Percentiles rank a stretch among this genome's conserved stretches.
These are phyloP conservation scores for Talaromyces sp. DNA, from an alignment of 2,329 filamentous ascomycete species.

Conservation along the genomic window DNA sequence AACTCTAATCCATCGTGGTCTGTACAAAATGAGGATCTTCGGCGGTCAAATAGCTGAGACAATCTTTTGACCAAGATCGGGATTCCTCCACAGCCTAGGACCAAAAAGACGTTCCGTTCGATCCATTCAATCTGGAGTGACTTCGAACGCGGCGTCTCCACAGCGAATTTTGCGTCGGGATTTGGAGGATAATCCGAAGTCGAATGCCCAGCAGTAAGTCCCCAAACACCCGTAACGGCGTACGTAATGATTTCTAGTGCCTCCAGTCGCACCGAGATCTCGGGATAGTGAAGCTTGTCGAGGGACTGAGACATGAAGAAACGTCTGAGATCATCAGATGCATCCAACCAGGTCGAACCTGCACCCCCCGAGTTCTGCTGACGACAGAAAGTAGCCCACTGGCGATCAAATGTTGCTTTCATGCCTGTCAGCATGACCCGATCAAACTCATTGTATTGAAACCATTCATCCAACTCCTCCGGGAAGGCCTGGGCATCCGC, in stretches of 20 bases:
- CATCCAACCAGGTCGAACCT: slow-evolving; percentile 67
- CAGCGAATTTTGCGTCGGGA: slow-evolving; percentile 38
- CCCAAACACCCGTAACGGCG: slow-evolving; percentile 70
- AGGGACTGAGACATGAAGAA: slow-evolving; percentile 45
- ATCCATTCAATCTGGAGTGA: slow-evolving; percentile 53
- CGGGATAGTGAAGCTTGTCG: slow-evolving; percentile 40
- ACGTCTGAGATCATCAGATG: slow-evolving; percentile 55
- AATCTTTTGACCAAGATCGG: slow-evolving; percentile 41
- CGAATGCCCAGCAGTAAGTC: slow-evolving; percentile 61
- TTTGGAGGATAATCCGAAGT: slow-evolving; percentile 35
- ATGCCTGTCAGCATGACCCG: slow-evolving; percentile 75
- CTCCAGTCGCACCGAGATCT: slow-evolving; percentile 47
- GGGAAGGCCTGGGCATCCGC: slow-evolving; percentile 72
- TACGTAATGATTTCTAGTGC: slow-evolving; percentile 52
- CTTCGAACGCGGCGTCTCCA: slow-evolving; percentile 50
- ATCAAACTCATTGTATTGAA: slow-evolving; percentile 86
- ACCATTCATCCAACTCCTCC: slow-evolving; percentile 97
- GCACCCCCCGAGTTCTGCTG: slow-evolving; percentile 36
- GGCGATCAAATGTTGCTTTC: slow-evolving; percentile 74
- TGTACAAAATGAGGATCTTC: slow-evolving; percentile 27
- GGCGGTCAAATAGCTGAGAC: slow-evolving; percentile 43
- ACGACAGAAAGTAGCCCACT: slow-evolving; percentile 65
- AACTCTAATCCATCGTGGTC: slow-evolving; percentile 31
- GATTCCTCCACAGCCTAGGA: slow-evolving; percentile 42
- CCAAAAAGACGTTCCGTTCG: slow-evolving; percentile 42